A percentile compares a stretch with the other conserved stretches of the same genome.
Conservation (phyloP, 768 basidiomycete genomes). For the Suillus ampliporus region DNA sequence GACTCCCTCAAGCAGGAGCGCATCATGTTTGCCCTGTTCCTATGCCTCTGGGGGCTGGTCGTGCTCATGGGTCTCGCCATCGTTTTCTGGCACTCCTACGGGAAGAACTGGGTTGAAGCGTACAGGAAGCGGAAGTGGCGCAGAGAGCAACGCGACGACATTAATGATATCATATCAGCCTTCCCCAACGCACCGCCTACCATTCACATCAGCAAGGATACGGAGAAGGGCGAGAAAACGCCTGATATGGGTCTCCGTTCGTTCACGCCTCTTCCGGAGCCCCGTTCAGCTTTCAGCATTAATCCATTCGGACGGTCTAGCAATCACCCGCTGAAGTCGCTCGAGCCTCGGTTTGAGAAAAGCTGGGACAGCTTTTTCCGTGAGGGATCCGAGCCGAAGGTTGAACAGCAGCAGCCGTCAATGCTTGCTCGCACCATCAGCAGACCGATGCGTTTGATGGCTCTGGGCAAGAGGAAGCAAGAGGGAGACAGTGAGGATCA, state of each 20-base stretch:
- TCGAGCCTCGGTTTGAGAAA: conserved; percentile 41
- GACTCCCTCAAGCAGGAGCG: conserved; percentile 78
- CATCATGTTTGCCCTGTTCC: conserved; percentile 82
- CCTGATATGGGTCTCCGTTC: conserved; percentile 41
- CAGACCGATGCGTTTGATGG: conserved; percentile 48
- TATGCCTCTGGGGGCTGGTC: conserved; percentile 83
- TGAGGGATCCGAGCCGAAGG: conserved; percentile 22
- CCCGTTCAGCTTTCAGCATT: conserved; percentile 34
- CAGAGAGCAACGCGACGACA: conserved; percentile 53
- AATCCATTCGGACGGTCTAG: conserved; percentile 46
- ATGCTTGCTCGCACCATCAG: conserved; percentile 31
- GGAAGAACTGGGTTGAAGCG: conserved; percentile 50
- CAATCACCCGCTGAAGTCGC: conserved; percentile 30
- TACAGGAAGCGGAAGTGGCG: conserved; percentile 56
- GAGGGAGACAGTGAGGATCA: conserved; percentile 34
- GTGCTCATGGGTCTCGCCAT: conserved; percentile 77
- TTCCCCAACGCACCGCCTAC: conserved; percentile 21
- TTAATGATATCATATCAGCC: conserved; percentile 47
- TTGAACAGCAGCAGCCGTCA: conserved; percentile 27
- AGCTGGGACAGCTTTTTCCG: conserved; percentile 55
- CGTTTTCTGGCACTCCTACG: conserved; percentile 77
- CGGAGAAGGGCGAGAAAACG: conserved; percentile 29
- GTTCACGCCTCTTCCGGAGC: conserved; percentile 57
- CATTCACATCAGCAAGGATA: conserved; percentile 25
- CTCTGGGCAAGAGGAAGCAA: conserved; percentile 48